Base-by-base conservation (phyloP, 2,329 filamentous ascomycete species). In the Aureobasidium musti region DNA sequence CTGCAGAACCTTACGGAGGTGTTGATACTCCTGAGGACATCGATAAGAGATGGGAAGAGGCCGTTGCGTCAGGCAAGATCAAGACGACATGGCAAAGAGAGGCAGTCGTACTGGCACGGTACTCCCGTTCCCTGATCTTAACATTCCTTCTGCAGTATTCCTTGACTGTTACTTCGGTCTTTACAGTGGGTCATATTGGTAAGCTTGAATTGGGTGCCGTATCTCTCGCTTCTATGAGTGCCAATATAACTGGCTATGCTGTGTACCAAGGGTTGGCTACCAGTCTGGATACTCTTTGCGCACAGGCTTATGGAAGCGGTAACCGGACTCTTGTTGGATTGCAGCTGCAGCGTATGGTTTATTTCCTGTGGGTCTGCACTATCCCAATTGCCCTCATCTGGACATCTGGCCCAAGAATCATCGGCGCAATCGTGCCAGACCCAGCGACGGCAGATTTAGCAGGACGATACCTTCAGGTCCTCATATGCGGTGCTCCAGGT, bases 1-100 rank as follows among this genome's bases (percentile, higher is more conserved):
- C 74, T 54, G 70, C 67, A 13, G 72, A 74, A 64, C 78, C 78
- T 26, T 82, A 82, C 69, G 79, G 80, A 7, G 79, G 81, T 26
- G 8, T 79, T 37, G 80, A 80, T 66, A 79, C 82, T 11, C 68
- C 71, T 3, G 85, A 86, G 54, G 81, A 84, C 43, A 81, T 92
- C 50, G 86, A 89, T 71, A 83, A 87, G 71, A 89, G 91, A 74
- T 96, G 91, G 91, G 89, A 93, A 69, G 89, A 92, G 68, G 93
- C 92, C 0, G 90, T 97, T 13, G 86, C 86, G 0, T 86, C 90
- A 0, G 91, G 92, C 11, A 86, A 87, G 74, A 92, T 97, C 71
- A 88, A 89, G 65, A 97, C 93, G 6, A 96, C 92, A 6, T 97
- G 92, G 92, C 88, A 90, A 77, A 87, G 92, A 70, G 93, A 98